Conservation (phyloP, 2,329 filamentous ascomycete genomes). For the Talaromyces albobiverticillius region DNA sequence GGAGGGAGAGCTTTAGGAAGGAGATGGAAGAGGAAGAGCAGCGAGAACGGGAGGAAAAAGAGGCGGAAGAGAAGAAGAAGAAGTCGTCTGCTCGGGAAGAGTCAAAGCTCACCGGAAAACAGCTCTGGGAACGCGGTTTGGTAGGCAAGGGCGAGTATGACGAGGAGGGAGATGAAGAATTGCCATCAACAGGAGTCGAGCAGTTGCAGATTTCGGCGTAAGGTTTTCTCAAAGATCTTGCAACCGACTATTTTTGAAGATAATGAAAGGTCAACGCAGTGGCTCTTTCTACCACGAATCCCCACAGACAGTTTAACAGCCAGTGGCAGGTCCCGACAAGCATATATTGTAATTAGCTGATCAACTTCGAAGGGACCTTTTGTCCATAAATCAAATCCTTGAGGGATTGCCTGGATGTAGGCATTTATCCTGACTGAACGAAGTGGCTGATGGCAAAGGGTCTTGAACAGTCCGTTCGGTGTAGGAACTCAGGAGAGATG, state of each 20-base stretch:
- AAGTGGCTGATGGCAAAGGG: neutral
- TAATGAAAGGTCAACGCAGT: conserved; percentile 17
- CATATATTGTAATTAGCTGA: neutral
- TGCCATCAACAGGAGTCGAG: conserved; percentile 56
- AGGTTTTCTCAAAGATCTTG: conserved; percentile 3
- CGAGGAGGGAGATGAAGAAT: conserved; percentile 64
- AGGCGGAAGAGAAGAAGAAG: conserved; percentile 77
- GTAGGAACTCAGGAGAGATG: neutral
- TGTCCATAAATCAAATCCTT: neutral
- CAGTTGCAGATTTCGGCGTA: conserved; percentile 68
- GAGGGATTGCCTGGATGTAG: neutral
- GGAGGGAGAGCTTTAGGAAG: conserved; percentile 72
- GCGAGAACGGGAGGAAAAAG: conserved; percentile 66
- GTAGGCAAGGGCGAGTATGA: conserved; percentile 65
- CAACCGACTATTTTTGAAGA: neutral
- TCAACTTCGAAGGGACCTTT: neutral
- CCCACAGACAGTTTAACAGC: neutral
- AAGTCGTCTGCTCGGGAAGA: conserved; percentile 66
- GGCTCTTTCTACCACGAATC: conserved; percentile 1
- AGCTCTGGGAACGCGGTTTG: conserved; percentile 75
- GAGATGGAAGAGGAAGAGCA: conserved; percentile 76
- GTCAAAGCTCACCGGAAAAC: conserved; percentile 66
- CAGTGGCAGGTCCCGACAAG: neutral
- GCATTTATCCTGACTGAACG: neutral
- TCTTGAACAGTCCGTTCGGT: neutral